Base-by-base conservation (phyloP, 495 filamentous ascomycete genomes). In the Talaromyces ruber region DNA sequence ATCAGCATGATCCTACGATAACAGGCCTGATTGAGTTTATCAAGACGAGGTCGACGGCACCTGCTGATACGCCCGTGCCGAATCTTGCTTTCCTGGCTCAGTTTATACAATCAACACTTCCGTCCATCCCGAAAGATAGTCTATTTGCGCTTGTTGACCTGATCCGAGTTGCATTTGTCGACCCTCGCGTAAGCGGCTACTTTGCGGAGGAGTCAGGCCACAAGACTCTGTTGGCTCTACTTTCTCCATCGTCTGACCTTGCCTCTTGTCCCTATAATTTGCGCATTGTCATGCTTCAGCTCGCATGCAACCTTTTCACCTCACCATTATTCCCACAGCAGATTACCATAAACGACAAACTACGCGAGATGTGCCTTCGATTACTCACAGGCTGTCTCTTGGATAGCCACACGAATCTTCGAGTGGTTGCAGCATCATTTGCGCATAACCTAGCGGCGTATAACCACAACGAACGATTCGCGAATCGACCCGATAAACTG, bases 91-190 rank as follows among this genome's bases (percentile, higher is more conserved):
- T 68, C 39, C 72, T 79, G 61, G 70, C 72, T 30, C 60, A 60
- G 11, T 70, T 72, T 43, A 58, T 80, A 29, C 67, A 71, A 59
- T 68, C 70, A 30, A 64, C 62, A 25, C 66, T 70, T 50, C 29
- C 62, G 16, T 64, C 65, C 1, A 68, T 78, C 21, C 71, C 76
- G 1, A 62, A 43, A 4, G 75, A 72, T 68, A 51, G 86, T 84
- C 63, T 76, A 73, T 98, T 97, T 68, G 84, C 93, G 3, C 74
- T 92, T 2, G 81, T 95, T 39, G 94, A 97, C 66, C 82, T 98
- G 21, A 77, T 94, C 59, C 84, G 94, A 8, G 80, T 88, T 60
- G 82, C 88, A 8, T 83, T 95, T 51, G 78, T 88, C 6, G 93
- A 98, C 65, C 79, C 86, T 24, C 84, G 94, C n/a, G 78, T 96